Evolutionary conservation across 2,329 filamentous ascomycete genomes (phyloP).

Genomic region (Sordariomycetes sp.): DNA sequence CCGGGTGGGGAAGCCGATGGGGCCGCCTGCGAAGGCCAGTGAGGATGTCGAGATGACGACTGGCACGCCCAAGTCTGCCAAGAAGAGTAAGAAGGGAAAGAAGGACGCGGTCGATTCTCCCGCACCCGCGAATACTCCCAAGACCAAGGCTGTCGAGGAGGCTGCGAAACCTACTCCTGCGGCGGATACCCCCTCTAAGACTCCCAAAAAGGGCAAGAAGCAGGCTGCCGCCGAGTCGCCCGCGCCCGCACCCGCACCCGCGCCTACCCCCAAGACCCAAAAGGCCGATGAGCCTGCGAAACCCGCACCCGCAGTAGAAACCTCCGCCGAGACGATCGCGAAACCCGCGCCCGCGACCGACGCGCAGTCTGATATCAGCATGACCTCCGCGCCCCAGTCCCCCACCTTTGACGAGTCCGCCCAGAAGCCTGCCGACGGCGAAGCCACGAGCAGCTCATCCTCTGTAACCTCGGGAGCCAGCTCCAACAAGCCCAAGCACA

Average conservation of each 20-base stretch:
- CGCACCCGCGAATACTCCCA: conserved; percentile 8
- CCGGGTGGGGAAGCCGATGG: conserved; percentile 19
- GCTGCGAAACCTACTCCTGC: conserved; percentile 10
- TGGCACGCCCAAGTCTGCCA: conserved; percentile 25
- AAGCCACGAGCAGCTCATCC: conserved; percentile 42
- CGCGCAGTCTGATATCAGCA: background rate
- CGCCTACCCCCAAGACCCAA: conserved; percentile 6
- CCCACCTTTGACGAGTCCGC: conserved; percentile 42
- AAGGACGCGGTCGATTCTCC: background rate
- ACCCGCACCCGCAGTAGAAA: conserved; percentile 3
- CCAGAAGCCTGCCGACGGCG: conserved; percentile 15
- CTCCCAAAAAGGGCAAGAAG: background rate
- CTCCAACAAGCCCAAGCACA: conserved; percentile 49
- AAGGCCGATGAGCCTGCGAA: conserved; percentile 3
- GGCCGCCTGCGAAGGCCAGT: conserved; percentile 27
- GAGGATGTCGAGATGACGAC: conserved; percentile 40
- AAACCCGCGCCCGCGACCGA: conserved; percentile 11
- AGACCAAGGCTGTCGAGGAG: conserved; percentile 14
- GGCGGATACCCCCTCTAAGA: conserved; percentile 4
- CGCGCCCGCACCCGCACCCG: background rate
- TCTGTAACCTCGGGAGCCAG: conserved; percentile 54
- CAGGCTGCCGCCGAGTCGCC: background rate
- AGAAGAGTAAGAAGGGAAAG: conserved; percentile 15
- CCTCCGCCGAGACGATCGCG: conserved; percentile 27
- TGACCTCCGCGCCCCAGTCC: conserved; percentile 25